Conservation (phyloP, 495 filamentous ascomycete species). For the Aspergillus ostianus region DNA sequence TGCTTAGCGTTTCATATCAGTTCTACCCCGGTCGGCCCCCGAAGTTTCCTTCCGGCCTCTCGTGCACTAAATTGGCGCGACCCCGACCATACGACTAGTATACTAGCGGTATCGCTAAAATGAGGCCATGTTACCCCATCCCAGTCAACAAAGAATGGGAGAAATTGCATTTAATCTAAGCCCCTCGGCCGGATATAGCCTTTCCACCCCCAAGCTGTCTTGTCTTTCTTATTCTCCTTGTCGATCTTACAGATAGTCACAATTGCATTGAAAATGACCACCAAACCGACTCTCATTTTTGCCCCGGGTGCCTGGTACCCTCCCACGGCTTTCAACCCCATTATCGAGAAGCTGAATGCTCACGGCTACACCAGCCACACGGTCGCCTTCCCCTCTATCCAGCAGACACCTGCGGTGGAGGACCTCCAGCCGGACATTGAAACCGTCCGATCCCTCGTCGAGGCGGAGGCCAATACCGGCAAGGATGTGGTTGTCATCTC, state of each 20-base stretch:
- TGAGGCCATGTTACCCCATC: neutral
- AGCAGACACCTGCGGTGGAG: slow-evolving; percentile 23
- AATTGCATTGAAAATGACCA: neutral
- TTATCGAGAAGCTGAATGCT: slow-evolving; percentile 22
- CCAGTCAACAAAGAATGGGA: neutral
- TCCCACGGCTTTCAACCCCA: slow-evolving; percentile 28
- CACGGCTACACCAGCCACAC: slow-evolving; percentile 26
- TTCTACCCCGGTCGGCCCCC: too few species aligned
- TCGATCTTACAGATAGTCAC: neutral
- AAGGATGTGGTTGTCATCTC: slow-evolving; percentile 37
- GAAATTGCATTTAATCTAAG: neutral
- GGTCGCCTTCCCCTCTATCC: slow-evolving; percentile 33
- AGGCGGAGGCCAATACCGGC: slow-evolving; percentile 26
- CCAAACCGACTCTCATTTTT: slow-evolving; percentile 36
- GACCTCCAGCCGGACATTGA: slow-evolving; percentile 33
- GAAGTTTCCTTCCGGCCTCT: too few species aligned
- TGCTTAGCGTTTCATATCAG: too few species aligned
- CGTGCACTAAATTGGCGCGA: too few species aligned
- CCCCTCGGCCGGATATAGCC: neutral
- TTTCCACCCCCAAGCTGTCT: neutral
- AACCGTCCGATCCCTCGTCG: slow-evolving; percentile 26
- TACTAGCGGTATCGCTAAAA: neutral
- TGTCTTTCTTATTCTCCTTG: neutral
- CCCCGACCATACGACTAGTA: neutral
- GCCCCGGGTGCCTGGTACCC: slow-evolving; percentile 39